Conservation (phyloP, 495 filamentous ascomycete genomes). For the Aspergillus avenaceus region DNA sequence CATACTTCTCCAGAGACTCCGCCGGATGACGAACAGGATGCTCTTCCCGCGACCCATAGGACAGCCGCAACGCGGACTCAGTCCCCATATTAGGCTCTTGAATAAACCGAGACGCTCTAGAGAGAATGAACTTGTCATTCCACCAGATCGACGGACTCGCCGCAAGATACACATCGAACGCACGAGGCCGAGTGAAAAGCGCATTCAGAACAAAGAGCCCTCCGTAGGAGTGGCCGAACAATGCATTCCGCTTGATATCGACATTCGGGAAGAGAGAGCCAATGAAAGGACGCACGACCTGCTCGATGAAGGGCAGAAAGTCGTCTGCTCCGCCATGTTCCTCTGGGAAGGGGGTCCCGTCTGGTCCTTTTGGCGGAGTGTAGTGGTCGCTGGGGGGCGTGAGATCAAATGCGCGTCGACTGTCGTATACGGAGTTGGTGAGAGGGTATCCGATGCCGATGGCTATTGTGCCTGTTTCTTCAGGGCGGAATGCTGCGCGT, state of each 20-base stretch:
- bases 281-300: constrained; percentile 10
- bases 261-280: constrained; percentile 12
- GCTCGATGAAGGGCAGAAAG: constrained; percentile 15
- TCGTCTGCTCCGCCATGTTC: constrained; percentile 17
- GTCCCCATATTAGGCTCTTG: not conserved
- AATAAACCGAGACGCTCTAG: constrained; percentile 9
- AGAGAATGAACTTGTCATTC: constrained; percentile 15
- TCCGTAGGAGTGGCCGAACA: constrained; percentile 23
- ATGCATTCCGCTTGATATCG: constrained; percentile 7
- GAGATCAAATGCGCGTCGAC: constrained; percentile 16
- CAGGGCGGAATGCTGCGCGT: not conserved
- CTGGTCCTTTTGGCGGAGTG: constrained; percentile 6
- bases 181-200: constrained; percentile 11
- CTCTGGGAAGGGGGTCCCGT: constrained; percentile 7
- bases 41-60: constrained; percentile 19
- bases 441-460: constrained; percentile 22
- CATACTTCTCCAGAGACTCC: constrained; percentile 10
- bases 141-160: constrained; percentile 26
- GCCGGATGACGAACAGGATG: constrained; percentile 8
- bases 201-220: constrained; percentile 18
- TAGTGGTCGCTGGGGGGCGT: constrained; percentile 19
- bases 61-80: constrained; percentile 6
- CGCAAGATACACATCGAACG: constrained; percentile 20
- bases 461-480: constrained; percentile 11
- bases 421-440: constrained; percentile 12